phyloP scores from a whole-genome alignment of 805 yeast species.

The Saccharomycopsis selenospora region DNA sequence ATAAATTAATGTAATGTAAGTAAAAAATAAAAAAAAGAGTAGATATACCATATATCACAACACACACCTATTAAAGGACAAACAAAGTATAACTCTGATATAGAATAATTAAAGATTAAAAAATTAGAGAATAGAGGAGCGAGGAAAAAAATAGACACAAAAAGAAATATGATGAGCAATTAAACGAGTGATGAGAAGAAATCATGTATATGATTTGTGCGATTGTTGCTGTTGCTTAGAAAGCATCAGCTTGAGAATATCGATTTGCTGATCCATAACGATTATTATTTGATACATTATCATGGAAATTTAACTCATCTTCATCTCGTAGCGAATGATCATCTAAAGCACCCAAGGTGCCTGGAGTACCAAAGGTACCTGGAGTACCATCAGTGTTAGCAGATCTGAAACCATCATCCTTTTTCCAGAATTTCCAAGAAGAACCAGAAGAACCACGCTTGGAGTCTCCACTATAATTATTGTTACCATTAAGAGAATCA shows the following conservation, averaged over 20 bases:
- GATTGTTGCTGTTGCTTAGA: slow-evolving; percentile 1
- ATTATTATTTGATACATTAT: not conserved
- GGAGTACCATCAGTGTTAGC: not conserved
- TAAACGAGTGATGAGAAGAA: no score
- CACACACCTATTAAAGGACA: no score
- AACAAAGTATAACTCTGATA: no score
- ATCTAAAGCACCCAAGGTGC: slow-evolving; percentile 4
- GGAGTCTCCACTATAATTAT: slow-evolving; percentile 3
- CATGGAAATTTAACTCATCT: slow-evolving; percentile 10
- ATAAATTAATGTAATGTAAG: no score
- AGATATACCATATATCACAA: no score
- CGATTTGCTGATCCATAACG: slow-evolving; percentile 7
- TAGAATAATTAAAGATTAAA: no score
- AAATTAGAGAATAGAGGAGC: no score
- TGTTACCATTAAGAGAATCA: slow-evolving; percentile 11
- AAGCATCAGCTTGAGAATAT: slow-evolving; percentile 11
- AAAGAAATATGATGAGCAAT: no score
- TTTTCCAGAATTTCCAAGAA: slow-evolving; percentile 10
- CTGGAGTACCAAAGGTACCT: not conserved
- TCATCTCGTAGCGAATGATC: slow-evolving; percentile 8
- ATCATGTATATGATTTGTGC: no score
- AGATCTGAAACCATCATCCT: slow-evolving; percentile 1
- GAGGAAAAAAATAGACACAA: no score
- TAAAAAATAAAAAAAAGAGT: no score
- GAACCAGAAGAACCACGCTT: slow-evolving; percentile 10